Conservation (phyloP, 495 filamentous ascomycete genomes). For the Aspergillus heteromorphus region DNA sequence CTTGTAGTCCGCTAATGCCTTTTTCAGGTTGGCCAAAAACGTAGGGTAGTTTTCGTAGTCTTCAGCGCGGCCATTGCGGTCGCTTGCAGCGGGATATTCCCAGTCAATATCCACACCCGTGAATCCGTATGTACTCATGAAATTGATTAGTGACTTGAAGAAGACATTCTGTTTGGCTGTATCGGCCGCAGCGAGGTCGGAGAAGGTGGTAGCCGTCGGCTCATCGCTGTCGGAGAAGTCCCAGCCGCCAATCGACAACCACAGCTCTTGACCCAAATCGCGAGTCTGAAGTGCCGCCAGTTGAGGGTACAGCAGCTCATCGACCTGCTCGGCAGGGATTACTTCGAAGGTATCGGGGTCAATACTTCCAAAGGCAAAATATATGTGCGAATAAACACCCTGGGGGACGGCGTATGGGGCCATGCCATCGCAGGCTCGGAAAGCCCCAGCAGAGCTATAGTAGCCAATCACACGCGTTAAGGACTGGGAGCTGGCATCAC, state of each 20-base stretch:
- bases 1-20: conserved; percentile 25
- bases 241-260: conserved; percentile 43
- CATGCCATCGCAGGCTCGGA: background rate
- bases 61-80: conserved; percentile 29
- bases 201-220: conserved; percentile 18
- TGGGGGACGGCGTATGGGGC: conserved; percentile 1
- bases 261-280: conserved; percentile 27
- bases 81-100: conserved; percentile 45
- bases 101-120: conserved; percentile 56
- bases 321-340: conserved; percentile 5
- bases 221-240: conserved; percentile 27
- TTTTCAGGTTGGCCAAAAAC: conserved; percentile 38
- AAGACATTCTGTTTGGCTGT: conserved; percentile 33
- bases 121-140: conserved; percentile 46
- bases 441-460: background rate
- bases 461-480: conserved; percentile 7
- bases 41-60: conserved; percentile 40
- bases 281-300: conserved; percentile 32
- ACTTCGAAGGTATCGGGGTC: conserved; percentile 33
- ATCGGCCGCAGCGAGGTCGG: conserved; percentile 24
- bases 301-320: conserved; percentile 18
- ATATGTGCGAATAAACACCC: background rate
- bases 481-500: background rate
- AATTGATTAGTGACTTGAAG: conserved; percentile 31
- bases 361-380: conserved; percentile 20